Evolutionary conservation across 257 asterid species (phyloP).

Genomic region (Fraxinus americana): DNA sequence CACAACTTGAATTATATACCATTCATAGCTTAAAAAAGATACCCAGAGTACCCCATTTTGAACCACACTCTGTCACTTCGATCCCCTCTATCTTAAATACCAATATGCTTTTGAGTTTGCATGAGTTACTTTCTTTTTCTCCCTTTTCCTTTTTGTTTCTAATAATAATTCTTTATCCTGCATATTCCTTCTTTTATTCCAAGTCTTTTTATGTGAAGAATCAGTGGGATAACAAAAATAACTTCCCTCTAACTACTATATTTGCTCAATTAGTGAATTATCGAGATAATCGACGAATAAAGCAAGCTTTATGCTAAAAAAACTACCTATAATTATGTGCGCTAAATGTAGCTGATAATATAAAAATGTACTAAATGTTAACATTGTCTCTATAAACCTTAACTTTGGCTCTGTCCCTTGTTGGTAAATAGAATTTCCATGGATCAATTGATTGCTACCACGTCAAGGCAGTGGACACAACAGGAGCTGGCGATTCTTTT

Average conservation of each 20-base stretch:
- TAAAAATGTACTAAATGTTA: too few species aligned
- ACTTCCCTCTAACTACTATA: neutral
- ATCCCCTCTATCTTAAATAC: neutral
- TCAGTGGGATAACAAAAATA: neutral
- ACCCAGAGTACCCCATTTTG: neutral
- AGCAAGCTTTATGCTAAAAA: neutral
- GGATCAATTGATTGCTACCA: constrained; percentile 44
- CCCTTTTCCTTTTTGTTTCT: neutral
- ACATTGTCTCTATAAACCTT: neutral
- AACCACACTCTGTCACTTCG: neutral
- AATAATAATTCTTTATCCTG: neutral
- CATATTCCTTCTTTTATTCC: neutral
- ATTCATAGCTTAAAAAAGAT: neutral
- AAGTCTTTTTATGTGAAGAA: neutral
- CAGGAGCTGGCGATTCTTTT: constrained; percentile 57
- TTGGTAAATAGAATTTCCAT: constrained; percentile 28
- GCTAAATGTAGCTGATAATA: too few species aligned
- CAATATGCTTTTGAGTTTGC: neutral
- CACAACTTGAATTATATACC: neutral
- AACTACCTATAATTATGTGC: neutral
- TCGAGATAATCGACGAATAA: neutral
- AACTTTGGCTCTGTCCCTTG: neutral
- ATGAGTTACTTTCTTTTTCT: neutral
- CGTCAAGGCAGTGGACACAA: constrained; percentile 50
- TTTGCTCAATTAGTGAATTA: neutral